These are phyloP conservation scores for Podospora pseudocomata DNA, from an alignment of 495 filamentous ascomycete genomes.

Conservation along the genomic window DNA sequence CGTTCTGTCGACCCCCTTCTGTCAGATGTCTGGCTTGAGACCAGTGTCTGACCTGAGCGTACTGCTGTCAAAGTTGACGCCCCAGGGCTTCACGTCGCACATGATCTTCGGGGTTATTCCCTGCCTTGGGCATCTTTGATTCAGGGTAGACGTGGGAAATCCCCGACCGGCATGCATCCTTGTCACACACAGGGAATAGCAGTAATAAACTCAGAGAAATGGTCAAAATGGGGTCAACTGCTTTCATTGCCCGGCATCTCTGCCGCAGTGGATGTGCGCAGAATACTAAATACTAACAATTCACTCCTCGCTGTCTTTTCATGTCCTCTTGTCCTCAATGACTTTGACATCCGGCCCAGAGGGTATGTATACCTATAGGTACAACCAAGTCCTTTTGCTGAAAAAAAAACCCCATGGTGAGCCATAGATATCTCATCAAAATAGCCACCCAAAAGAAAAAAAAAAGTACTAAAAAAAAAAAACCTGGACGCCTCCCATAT, in stretches of 20 bases:
- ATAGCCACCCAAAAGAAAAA: conserved; percentile 5
- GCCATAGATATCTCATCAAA: conserved; percentile 3
- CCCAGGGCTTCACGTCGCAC: background rate
- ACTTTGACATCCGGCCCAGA: background rate
- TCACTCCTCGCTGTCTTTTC: background rate
- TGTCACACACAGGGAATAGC: background rate
- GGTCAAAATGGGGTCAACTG: background rate
- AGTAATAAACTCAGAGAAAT: background rate
- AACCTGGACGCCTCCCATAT: conserved; percentile 6
- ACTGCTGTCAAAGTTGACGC: background rate
- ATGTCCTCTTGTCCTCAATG: background rate
- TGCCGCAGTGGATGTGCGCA: background rate
- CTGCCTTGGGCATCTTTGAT: background rate
- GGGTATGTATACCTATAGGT: background rate
- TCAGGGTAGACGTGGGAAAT: background rate
- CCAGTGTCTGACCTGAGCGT: background rate
- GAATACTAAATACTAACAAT: background rate
- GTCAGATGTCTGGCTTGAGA: background rate
- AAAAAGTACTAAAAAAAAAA: background rate
- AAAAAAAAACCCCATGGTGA: background rate
- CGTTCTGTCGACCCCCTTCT: background rate
- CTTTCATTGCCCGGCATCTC: background rate
- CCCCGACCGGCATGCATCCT: background rate
- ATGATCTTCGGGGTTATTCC: background rate
- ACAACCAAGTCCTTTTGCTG: background rate